These are phyloP conservation scores for Mucor ambiguus DNA, from an alignment of 371 early-diverging fungal species.

Conservation along the genomic window DNA sequence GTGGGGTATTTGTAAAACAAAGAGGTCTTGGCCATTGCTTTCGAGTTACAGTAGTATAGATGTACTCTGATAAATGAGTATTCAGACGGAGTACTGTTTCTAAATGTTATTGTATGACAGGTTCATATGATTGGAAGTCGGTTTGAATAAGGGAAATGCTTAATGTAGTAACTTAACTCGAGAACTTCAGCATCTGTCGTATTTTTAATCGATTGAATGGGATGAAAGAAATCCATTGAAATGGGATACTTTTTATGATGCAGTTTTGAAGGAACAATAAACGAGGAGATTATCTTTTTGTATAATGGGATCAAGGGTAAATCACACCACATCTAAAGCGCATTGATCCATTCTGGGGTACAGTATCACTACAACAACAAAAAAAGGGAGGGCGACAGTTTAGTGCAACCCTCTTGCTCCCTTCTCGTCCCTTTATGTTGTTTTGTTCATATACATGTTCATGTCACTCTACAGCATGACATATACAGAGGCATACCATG, in stretches of 20 bases:
- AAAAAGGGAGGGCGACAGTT: background rate
- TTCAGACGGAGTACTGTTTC: background rate
- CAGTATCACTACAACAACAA: background rate
- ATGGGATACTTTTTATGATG: background rate
- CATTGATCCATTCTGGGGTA: background rate
- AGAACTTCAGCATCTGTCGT: background rate
- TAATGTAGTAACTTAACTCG: background rate
- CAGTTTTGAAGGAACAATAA: background rate
- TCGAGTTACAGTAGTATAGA: background rate
- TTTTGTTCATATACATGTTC: background rate
- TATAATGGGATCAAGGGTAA: background rate
- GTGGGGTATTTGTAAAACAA: background rate
- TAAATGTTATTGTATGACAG: background rate
- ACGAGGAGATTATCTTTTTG: background rate
- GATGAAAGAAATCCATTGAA: background rate
- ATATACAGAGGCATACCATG: background rate
- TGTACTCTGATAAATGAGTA: background rate
- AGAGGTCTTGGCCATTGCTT: background rate
- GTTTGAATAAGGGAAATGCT: background rate
- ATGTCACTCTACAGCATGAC: background rate
- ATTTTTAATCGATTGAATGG: background rate
- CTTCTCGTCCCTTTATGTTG: background rate
- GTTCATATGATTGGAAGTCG: slow-evolving; percentile 2
- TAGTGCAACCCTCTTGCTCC: background rate
- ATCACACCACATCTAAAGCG: background rate